Percentiles rank a stretch among this genome's conserved stretches.
Evolutionary conservation across 495 filamentous ascomycete species (phyloP).

Genomic region (Cercophora newfieldiana): DNA sequence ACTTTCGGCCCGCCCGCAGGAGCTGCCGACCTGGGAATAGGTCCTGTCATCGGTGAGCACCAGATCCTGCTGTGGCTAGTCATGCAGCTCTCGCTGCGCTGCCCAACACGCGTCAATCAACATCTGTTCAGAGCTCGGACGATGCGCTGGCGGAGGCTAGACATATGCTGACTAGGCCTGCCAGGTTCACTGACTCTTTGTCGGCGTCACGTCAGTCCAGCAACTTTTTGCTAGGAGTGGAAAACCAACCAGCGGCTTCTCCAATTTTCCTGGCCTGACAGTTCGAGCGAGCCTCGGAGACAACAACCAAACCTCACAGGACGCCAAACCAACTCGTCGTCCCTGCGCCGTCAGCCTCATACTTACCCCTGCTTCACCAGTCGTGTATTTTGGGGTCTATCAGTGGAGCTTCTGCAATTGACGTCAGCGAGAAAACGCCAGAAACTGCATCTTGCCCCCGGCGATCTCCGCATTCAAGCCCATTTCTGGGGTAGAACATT

Average conservation of each 20-base stretch:
- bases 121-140: neutral
- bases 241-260: neutral
- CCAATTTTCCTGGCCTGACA: neutral
- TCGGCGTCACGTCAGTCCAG: neutral
- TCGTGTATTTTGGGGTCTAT: neutral
- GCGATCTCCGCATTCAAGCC: neutral
- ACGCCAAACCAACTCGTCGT: neutral
- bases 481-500: neutral
- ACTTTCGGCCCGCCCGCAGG: neutral
- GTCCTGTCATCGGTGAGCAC: conserved; percentile 5
- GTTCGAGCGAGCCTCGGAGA: no score
- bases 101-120: neutral
- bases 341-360: neutral
- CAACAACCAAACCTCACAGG: neutral
- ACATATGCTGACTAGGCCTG: neutral
- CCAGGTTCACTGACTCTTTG: neutral
- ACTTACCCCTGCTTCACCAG: neutral
- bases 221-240: neutral
- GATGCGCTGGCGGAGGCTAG: neutral
- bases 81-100: conserved; percentile 1
- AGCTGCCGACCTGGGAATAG: neutral
- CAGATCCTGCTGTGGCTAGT: neutral
- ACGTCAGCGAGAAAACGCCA: neutral
- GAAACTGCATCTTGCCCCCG: neutral
- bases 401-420: neutral